These are phyloP conservation scores for Termitomyces bulborhizus DNA, from an alignment of 768 basidiomycete genomes.

Conservation along the genomic window DNA sequence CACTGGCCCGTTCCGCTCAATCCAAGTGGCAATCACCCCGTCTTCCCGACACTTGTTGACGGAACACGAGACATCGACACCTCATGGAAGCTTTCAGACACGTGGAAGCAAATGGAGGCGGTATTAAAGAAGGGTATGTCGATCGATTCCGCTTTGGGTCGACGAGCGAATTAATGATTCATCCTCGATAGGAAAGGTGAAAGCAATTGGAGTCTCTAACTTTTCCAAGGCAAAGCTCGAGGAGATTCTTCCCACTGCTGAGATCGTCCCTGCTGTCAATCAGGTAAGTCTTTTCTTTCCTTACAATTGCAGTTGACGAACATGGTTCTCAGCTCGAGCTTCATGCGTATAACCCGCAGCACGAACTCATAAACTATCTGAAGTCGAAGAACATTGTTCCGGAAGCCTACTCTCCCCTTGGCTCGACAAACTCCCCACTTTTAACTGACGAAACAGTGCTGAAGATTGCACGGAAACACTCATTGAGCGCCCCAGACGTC, in stretches of 20 bases:
- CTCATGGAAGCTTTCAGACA: constrained; percentile 61
- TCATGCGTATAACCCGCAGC: constrained; percentile 73
- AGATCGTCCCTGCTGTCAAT: constrained; percentile 66
- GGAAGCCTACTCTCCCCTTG: constrained; percentile 80
- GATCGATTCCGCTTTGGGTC: not conserved
- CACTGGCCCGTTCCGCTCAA: constrained; percentile 83
- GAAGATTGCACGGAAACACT: constrained; percentile 54
- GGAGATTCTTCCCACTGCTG: constrained; percentile 60
- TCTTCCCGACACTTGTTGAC: constrained; percentile 53
- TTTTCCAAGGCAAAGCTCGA: constrained; percentile 64
- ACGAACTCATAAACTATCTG: constrained; percentile 56
- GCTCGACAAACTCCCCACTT: constrained; percentile 61
- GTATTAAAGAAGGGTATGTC: constrained; percentile 53
- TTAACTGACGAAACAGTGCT: constrained; percentile 54
- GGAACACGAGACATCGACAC: constrained; percentile 64
- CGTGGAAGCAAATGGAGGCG: constrained; percentile 83
- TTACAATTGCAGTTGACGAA: not conserved
- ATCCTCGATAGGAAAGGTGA: constrained; percentile 49
- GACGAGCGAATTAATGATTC: constrained; percentile 3
- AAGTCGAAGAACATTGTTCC: constrained; percentile 61
- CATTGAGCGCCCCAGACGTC: constrained; percentile 48
- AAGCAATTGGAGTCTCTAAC: constrained; percentile 72
- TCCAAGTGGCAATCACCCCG: constrained; percentile 56
- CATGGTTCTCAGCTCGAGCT: constrained; percentile 49
- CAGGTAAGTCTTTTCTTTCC: constrained; percentile 36